Evolutionary conservation across 2,329 filamentous ascomycete species (phyloP).

Genomic region (Aspergillus pseudonomiae): DNA sequence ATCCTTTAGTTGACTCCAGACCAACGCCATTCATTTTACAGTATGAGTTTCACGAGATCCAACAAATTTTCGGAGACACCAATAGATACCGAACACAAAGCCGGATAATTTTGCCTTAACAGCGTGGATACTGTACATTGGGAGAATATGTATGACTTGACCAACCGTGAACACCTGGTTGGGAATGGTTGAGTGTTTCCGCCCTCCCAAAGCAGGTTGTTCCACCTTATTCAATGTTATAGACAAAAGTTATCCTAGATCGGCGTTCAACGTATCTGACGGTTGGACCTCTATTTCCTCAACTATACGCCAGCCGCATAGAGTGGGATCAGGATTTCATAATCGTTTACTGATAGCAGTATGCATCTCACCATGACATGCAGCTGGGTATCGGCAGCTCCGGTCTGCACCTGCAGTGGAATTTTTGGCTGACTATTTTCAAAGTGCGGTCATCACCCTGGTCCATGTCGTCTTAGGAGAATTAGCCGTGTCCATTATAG

Average conservation of each 20-base stretch:
- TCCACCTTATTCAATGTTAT: too few relatives aligned
- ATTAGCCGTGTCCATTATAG: background rate
- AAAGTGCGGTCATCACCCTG: background rate
- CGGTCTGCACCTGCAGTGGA: constrained; percentile 1
- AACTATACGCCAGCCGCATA: background rate
- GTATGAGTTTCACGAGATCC: background rate
- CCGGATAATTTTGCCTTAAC: background rate
- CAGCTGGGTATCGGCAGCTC: constrained; percentile 3
- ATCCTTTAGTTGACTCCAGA: background rate
- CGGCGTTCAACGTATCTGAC: background rate
- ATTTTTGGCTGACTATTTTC: background rate
- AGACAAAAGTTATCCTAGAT: background rate
- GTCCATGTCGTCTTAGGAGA: background rate
- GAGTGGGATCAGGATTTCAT: background rate
- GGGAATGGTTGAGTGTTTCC: background rate
- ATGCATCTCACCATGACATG: constrained; percentile 3
- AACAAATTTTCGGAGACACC: background rate
- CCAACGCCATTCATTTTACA: background rate
- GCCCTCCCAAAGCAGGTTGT: background rate
- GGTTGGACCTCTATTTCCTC: background rate
- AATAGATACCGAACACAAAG: background rate
- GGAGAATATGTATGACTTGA: background rate
- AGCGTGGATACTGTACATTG: background rate
- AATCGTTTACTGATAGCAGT: background rate
- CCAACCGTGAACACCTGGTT: background rate